Base-by-base conservation (phyloP, 352 stramenopile genomes). In the Phytophthora hibernalis region DNA sequence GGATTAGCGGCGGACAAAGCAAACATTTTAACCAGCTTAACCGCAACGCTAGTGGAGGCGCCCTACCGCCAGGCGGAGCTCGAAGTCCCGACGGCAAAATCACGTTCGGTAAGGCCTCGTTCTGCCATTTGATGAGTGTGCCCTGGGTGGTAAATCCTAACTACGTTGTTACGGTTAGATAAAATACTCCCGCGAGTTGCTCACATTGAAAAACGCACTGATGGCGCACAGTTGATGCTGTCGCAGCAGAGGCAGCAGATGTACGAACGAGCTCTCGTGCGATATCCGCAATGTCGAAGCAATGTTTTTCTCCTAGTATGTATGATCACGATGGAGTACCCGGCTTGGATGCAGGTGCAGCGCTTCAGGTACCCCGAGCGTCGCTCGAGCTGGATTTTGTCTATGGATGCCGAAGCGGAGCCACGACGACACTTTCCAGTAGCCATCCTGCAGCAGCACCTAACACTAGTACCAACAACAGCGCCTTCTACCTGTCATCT, bases 161-260 rank as follows among this genome's bases (percentile, higher is more conserved):
- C 48, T 15, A n/a, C 13, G 13, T 28, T 24, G 35, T 22, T 55
- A 18, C 37, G 8, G 24, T 5, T 40, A 92, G 84, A 89, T 53
- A 91, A 90, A 65, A 80, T 85, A 48, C 70, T 92, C 8, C 84
- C 84, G 44, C 80, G 84, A 16, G 84, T 92, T 20, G 84, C 84
- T 4, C 76, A 83, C 52, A 92, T 92, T 11, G 84, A 90, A 33
- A 91, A 91, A 56, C 75, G 77, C n/a, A 49, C 52, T 13, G 74
- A 85, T 21, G 76, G 67, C 0, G 52, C 82, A 16, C 72, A 85
- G 26, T 54, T 74, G 18, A 53, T 86, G 30, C 64, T 81, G 1
- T 71, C 65, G 20, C 77, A 90, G 52, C 80, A 90, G 33, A 88
- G 85, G 42, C 82, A 91, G 40, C 63, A 74, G 8, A 83, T 87